phyloP scores from a whole-genome alignment of 1,284 basidiomycete genomes.

The Trametes versicolor region DNA sequence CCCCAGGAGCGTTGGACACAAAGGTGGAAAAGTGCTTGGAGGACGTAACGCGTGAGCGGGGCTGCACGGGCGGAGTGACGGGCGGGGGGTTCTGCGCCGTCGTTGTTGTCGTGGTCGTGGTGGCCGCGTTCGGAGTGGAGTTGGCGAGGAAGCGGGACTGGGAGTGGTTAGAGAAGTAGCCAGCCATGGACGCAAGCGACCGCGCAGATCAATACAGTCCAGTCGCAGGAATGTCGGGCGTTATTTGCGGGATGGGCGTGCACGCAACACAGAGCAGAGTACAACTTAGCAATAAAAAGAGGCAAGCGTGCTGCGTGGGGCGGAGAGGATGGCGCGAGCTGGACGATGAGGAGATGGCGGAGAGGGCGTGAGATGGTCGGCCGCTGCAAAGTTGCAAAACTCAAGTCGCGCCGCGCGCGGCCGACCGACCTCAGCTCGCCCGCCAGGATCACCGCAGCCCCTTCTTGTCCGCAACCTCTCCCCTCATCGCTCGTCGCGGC shows the following conservation, averaged over 20 bases:
- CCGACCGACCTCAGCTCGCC: neutral
- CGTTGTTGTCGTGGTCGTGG: conserved; percentile 40
- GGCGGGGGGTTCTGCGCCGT: conserved; percentile 35
- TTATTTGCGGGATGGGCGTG: neutral
- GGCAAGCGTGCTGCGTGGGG: conserved; percentile 6
- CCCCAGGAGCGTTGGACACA: conserved; percentile 51
- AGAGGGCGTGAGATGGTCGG: conserved; percentile 33
- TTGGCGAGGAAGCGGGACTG: conserved; percentile 73
- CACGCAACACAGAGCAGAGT: conserved; percentile 9
- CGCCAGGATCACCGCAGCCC: conserved; percentile 11
- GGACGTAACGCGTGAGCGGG: conserved; percentile 58
- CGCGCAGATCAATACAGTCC: conserved; percentile 3
- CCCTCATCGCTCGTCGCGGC: conserved; percentile 10
- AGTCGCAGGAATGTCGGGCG: conserved; percentile 1
- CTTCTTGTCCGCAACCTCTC: conserved; percentile 22
- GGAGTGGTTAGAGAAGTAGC: conserved; percentile 85
- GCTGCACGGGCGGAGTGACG: conserved; percentile 39
- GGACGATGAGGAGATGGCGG: conserved; percentile 18
- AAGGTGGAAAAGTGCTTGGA: conserved; percentile 83
- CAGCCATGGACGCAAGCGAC: conserved; percentile 46
- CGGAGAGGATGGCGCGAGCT: conserved; percentile 9
- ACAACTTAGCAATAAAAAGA: conserved; percentile 26
- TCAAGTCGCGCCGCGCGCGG: conserved; percentile 17
- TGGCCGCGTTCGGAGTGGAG: conserved; percentile 43
- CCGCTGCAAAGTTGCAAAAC: conserved; percentile 24